Base-by-base conservation (phyloP, 1,139 yeast genomes). In the Geotrichum fermentans region DNA sequence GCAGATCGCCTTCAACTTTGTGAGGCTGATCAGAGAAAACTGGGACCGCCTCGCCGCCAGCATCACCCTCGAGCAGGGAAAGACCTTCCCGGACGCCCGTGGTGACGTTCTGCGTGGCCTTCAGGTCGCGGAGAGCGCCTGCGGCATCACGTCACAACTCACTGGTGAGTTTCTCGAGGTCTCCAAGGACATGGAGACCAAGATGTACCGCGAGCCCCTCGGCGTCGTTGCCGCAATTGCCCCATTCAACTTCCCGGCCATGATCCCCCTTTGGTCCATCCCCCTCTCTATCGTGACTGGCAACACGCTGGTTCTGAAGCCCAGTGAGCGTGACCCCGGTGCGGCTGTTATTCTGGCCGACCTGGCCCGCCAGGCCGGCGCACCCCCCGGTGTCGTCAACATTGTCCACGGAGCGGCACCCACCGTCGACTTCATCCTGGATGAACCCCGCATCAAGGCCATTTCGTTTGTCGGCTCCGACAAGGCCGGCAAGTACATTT, bases 261-360 rank as follows among this genome's bases (percentile, higher is more conserved):
- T 84, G 92, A 86, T 84, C 52, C 94, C 94, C 33, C 72, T 84
- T 58, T 84, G 94, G 94, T 79, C 89, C 29, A 74, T 84, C 53
- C 94, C 94, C 16, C 75, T 83, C 62, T 73, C 80, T 40, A 74
- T 84, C 55, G 90, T 81, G 52, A 83, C 90, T 22, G 94, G 94
- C 58, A 84, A 84, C 72, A 80, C 90, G 37, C 75, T 83, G 32
- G 79, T 84, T 44, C 69, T 84, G 61, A 84, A 84, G 70, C 94
- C 94, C 13, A 79, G 87, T 21, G 94, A 84, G 71, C 71, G 88
- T 56, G 75, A 71, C 53, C 94, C 94, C 13, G 92, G 90, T 48
- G 87, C 90, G 6, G 84, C 90, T 38, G 71, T 85, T 74, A 75
- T 83, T 60, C 75, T 84, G 56, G 88, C 89, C 43, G 88, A 84